Evolutionary conservation across 2,329 filamentous ascomycete species (phyloP), one percentile per base, ranked within the genome.

Genomic region (Grosmannia clavigera): DNA sequence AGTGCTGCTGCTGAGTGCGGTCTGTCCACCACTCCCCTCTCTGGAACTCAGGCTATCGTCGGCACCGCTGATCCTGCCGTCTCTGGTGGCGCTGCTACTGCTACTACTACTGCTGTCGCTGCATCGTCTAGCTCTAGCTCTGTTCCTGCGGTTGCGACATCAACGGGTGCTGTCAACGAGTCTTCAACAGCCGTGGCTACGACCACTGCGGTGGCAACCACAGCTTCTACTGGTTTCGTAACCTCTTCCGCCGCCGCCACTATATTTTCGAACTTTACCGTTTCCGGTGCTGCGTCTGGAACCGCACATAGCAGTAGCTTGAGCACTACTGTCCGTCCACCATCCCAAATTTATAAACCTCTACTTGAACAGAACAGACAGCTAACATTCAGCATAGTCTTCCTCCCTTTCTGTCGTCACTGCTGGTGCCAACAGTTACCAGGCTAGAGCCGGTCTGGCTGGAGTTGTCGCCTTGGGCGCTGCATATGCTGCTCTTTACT

Each of bases 1-100:
- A 63, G 33, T 5, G 67, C 66, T 5, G 75, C 69, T 14, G 58
- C 58, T 2, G 60, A 55, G 2, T 73, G 71, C 58, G 68, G 66
- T 7, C 65, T 71, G 25, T 59, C 66, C 19, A 65, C 65, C 19
- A 64, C 63, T 5, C 67, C 66, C 1, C 40, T 60, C 33, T 29
- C 61, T 7, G 67, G 66, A 55, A 52, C 58, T 6, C 65, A 67
- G 59, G 59, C 62, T 12, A 59, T 25, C 25, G 65, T 67, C 14
- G 65, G 61, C 19, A 25, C 62, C 3, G 63, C 67, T n/a, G 53
- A 62, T 11, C 27, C 61, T 5, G 65, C 65, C 29, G 55, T 7
- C 6, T 22, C 50, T 9, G 22, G 33, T 12, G 50, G 38, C 46
- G 27, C 55, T n/a, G 50, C 38, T 40, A 43, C 51, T 19, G 48